Conservation (phyloP, 78 protist species). For the Acrasis kona region DNA sequence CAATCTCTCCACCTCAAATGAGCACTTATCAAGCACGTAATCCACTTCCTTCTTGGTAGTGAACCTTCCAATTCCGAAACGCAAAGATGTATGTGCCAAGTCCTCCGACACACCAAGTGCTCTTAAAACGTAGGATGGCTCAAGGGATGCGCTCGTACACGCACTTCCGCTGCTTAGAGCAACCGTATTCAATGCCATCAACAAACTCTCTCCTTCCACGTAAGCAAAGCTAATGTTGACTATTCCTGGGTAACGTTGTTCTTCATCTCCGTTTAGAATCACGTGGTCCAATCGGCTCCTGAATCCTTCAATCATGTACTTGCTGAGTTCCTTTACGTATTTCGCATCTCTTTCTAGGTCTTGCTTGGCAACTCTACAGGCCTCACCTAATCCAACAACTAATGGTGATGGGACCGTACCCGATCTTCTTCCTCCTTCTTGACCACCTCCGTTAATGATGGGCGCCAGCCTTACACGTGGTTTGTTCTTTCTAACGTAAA, state of each 20-base stretch:
- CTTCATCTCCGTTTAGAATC: slow-evolving; percentile 41
- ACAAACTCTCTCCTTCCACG: slow-evolving; percentile 94
- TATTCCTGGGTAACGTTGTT: slow-evolving; percentile 67
- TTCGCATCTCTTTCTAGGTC: slow-evolving; percentile 76
- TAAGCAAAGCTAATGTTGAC: slow-evolving; percentile 91
- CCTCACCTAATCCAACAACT: slow-evolving; percentile 84
- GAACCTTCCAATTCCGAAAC: slow-evolving; percentile 91
- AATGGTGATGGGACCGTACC: slow-evolving; percentile 93
- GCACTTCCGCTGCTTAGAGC: slow-evolving; percentile 87
- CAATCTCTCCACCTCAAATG: slow-evolving; percentile 65
- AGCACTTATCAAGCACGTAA: slow-evolving; percentile 27
- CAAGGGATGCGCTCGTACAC: slow-evolving; percentile 93
- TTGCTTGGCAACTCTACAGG: slow-evolving; percentile 57
- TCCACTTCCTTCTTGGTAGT: slow-evolving; percentile 81
- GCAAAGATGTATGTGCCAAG: slow-evolving; percentile 91
- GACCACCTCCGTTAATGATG: slow-evolving; percentile 90
- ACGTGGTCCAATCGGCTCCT: slow-evolving; percentile 10
- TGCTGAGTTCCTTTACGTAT: slow-evolving; percentile 46
- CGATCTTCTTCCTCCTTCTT: slow-evolving; percentile 89
- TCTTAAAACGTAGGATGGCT: slow-evolving; percentile 94
- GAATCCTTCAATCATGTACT: slow-evolving; percentile 51
- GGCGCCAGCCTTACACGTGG: slow-evolving; percentile 78
- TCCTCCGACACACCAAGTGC: slow-evolving; percentile 83
- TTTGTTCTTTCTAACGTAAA: slow-evolving; percentile 65
- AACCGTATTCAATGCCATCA: slow-evolving; percentile 85